These are phyloP conservation scores for Hypoxylon sp. DNA, from an alignment of 2,329 filamentous ascomycete species.

Conservation along the genomic window DNA sequence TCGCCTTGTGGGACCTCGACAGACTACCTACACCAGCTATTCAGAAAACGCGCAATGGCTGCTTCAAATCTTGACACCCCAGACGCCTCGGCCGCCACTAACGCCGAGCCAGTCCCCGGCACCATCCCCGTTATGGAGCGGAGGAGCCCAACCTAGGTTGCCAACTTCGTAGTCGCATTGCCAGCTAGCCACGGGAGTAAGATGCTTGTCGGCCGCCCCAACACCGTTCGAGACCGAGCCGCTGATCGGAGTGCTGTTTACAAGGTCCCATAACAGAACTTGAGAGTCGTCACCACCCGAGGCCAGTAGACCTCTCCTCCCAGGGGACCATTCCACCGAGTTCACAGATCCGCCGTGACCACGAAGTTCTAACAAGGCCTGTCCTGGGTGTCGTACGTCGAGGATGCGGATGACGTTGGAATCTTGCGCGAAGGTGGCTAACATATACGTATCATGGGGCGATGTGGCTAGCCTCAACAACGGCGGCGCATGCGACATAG, in stretches of 20 bases:
- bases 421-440: constrained; percentile 97
- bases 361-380: constrained; percentile 90
- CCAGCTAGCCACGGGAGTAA: constrained; percentile 79
- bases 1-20: constrained; percentile 4
- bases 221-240: constrained; percentile 59
- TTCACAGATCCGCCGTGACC: constrained; percentile 88
- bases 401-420: constrained; percentile 92
- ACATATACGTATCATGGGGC: constrained; percentile 91
- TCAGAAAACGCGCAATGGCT: too few relatives aligned
- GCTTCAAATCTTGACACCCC: constrained; percentile 69
- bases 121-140: constrained; percentile 68
- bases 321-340: constrained; percentile 94
- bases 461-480: constrained; percentile 86
- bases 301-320: constrained; percentile 84
- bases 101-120: constrained; percentile 86
- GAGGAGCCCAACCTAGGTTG: constrained; percentile 86
- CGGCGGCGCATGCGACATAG: constrained; percentile 78
- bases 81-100: constrained; percentile 80
- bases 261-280: constrained; percentile 92
- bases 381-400: constrained; percentile 94
- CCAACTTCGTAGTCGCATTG: constrained; percentile 87
- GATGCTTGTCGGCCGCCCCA: constrained; percentile 63
- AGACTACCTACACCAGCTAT: neutral
- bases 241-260: constrained; percentile 68
- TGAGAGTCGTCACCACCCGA: constrained; percentile 92